Evolutionary conservation across 306 rosid species (phyloP).

Genomic region (Fragaria ananassa): DNA sequence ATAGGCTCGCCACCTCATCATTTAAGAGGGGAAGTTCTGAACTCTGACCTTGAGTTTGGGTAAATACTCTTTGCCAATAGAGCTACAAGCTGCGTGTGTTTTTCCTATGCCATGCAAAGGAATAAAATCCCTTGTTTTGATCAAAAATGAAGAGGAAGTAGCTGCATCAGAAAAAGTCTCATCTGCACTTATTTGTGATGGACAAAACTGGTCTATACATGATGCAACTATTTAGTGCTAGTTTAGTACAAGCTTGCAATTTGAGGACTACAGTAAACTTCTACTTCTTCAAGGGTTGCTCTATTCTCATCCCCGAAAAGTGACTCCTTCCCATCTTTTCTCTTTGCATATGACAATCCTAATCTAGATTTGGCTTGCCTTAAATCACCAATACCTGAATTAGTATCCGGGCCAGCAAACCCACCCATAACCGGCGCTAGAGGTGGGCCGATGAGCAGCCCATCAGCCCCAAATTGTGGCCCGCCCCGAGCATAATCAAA

Average conservation of each 20-base stretch:
- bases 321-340: conserved; percentile 79
- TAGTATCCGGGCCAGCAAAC: conserved; percentile 52
- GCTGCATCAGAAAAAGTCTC: conserved; percentile 21
- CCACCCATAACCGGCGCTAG: conserved; percentile 52
- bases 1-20: conserved; percentile 27
- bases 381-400: conserved; percentile 58
- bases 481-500: conserved; percentile 60
- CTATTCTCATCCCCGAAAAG: conserved; percentile 71
- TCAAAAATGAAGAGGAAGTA: conserved; percentile 37
- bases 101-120: not conserved
- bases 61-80: not conserved
- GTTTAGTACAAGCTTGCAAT: conserved; percentile 84
- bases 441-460: conserved; percentile 68
- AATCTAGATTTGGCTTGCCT: conserved; percentile 84
- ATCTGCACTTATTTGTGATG: not conserved
- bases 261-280: conserved; percentile 81
- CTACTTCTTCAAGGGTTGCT: conserved; percentile 65
- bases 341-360: conserved; percentile 86
- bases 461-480: conserved; percentile 85
- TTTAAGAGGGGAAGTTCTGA: not conserved
- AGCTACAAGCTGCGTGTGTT: not conserved
- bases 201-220: not conserved
- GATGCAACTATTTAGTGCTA: not conserved
- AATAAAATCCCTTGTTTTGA: conserved; percentile 22
- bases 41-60: not conserved